phyloP scores from a whole-genome alignment of 2,329 filamentous ascomycete genomes.

The Fusarium abutilonis region DNA sequence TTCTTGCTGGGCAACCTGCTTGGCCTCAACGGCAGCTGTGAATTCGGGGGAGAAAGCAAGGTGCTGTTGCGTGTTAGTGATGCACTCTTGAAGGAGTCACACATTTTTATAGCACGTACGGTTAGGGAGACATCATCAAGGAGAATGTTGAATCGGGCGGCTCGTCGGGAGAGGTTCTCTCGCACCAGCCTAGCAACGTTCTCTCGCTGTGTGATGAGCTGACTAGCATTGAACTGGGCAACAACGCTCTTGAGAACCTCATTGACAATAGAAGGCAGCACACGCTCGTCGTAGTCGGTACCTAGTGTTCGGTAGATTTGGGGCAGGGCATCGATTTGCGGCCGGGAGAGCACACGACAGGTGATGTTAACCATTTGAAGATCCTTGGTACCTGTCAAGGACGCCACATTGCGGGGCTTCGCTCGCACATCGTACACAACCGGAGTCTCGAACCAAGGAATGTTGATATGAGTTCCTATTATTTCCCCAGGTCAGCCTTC shows the following conservation, averaged over 20 bases:
- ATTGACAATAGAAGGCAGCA: constrained; percentile 97
- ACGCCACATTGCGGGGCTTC: constrained; percentile 95
- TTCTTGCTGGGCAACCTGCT: constrained; percentile 86
- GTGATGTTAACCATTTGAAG: constrained; percentile 99
- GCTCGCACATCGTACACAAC: constrained; percentile 98
- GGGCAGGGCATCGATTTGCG: constrained; percentile 85
- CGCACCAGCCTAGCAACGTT: constrained; percentile 91
- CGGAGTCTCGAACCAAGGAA: constrained; percentile 98
- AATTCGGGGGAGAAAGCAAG: constrained; percentile 79
- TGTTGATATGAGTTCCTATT: constrained; percentile 88
- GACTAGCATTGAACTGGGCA: constrained; percentile 97
- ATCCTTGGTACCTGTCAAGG: constrained; percentile 97
- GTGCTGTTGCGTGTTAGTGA: constrained; percentile 58
- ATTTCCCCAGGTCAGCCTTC: constrained; percentile 25
- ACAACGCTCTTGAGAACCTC: constrained; percentile 99
- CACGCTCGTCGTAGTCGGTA: constrained; percentile 95
- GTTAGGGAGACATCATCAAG: constrained; percentile 97
- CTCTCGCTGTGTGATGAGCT: constrained; percentile 98
- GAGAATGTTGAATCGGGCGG: constrained; percentile 95
- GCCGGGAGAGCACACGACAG: constrained; percentile 95
- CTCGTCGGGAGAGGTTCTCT: constrained; percentile 90
- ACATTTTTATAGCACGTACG: constrained; percentile 60
- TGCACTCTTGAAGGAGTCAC: not conserved
- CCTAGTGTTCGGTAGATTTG: constrained; percentile 98
- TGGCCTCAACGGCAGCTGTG: constrained; percentile 77